Conservation (phyloP, 2,329 filamentous ascomycete species). For the Botrytis aclada region DNA sequence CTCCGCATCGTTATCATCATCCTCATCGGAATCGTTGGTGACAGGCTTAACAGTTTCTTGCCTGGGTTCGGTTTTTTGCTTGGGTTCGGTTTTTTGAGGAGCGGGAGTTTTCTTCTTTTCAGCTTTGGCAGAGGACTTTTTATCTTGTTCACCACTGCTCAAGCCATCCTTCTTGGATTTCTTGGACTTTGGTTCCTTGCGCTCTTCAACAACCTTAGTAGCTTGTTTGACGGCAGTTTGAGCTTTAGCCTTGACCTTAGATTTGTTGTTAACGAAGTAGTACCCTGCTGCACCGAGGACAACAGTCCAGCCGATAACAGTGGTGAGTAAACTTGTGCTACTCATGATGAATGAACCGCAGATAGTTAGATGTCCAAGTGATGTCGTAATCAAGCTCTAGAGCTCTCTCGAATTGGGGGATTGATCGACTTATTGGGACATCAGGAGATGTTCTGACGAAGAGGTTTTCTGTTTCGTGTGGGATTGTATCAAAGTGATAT, state of each 20-base stretch:
- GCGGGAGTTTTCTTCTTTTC: slow-evolving; percentile 30
- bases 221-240: slow-evolving; percentile 23
- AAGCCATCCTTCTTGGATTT: slow-evolving; percentile 30
- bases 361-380: neutral
- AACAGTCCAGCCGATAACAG: slow-evolving; percentile 41
- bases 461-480: neutral
- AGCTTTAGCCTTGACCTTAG: slow-evolving; percentile 25
- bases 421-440: slow-evolving; percentile 15
- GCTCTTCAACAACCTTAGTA: slow-evolving; percentile 27
- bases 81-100: slow-evolving; percentile 12
- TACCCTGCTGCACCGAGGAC: slow-evolving; percentile 37
- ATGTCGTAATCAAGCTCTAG: slow-evolving; percentile 7
- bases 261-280: slow-evolving; percentile 30
- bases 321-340: slow-evolving; percentile 33
- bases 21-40: slow-evolving; percentile 23
- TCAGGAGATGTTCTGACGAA: neutral
- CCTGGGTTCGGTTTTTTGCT: slow-evolving; percentile 14
- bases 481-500: neutral
- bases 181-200: slow-evolving; percentile 33
- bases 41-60: slow-evolving; percentile 9
- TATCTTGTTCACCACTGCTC: slow-evolving; percentile 29
- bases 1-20: slow-evolving; percentile 50
- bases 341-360: slow-evolving; percentile 15
- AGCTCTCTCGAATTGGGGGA: slow-evolving; percentile 13
- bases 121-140: slow-evolving; percentile 24